A percentile compares a stretch with the other conserved stretches of the same genome.
Conservation (phyloP, 306 rosid species). For the Prunus mira region DNA sequence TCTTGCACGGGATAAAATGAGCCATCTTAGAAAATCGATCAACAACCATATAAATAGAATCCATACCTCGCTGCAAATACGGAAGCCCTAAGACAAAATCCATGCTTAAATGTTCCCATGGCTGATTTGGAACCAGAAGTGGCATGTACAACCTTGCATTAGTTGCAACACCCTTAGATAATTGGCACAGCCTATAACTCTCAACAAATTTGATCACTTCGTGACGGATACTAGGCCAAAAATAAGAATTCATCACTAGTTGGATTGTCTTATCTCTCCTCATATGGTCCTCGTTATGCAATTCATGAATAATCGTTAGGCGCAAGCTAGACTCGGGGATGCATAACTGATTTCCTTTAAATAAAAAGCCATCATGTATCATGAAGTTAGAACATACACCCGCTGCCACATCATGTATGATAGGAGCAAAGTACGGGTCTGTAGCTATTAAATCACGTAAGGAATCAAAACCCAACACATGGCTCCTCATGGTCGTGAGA, state of each 20-base stretch:
- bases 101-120: background rate
- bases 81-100: background rate
- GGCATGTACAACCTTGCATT: background rate
- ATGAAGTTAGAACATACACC: fast-evolving
- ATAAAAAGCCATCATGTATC: background rate
- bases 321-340: background rate
- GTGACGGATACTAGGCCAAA: background rate
- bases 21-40: background rate
- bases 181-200: background rate
- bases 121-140: background rate
- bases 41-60: background rate
- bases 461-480: background rate
- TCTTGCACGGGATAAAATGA: background rate
- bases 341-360: background rate
- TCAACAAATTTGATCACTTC: background rate
- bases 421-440: background rate
- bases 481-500: background rate
- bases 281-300: background rate
- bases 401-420: background rate
- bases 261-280: background rate
- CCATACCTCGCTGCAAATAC: background rate
- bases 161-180: background rate
- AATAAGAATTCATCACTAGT: background rate
- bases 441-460: background rate
- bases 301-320: background rate